phyloP scores from a whole-genome alignment of 225 moss, liverwort and hornwort species.

The Anthoceros angustus region DNA sequence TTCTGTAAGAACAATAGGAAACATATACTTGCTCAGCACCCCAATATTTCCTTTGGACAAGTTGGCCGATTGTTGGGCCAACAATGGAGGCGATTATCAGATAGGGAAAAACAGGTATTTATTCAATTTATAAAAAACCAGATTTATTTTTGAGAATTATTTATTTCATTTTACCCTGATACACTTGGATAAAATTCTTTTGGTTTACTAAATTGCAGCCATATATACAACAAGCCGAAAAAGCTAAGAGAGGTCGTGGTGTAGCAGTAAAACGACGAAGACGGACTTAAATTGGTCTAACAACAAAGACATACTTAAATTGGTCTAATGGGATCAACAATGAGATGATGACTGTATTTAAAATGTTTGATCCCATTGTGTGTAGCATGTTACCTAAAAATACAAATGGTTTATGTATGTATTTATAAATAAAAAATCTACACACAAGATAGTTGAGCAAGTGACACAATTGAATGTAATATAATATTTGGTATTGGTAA shows the following conservation, averaged over 20 bases:
- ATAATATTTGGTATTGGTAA: too few species aligned
- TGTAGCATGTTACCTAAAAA: too few species aligned
- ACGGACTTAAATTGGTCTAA: too few species aligned
- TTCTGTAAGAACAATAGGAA: slow-evolving; percentile 63
- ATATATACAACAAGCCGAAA: neutral
- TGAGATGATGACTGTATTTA: too few species aligned
- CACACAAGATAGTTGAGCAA: too few species aligned
- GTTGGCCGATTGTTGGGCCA: slow-evolving; percentile 64
- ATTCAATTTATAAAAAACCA: neutral
- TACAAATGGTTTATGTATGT: too few species aligned
- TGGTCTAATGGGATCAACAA: too few species aligned
- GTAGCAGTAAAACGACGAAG: neutral
- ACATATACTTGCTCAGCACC: slow-evolving; percentile 46
- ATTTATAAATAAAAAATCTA: too few species aligned
- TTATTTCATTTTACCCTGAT: neutral
- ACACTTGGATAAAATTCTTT: neutral
- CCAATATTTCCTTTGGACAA: slow-evolving; percentile 48
- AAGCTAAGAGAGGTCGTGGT: neutral
- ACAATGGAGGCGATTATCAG: slow-evolving; percentile 53
- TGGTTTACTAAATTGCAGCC: neutral
- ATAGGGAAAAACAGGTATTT: slow-evolving; percentile 58
- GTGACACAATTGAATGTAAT: too few species aligned
- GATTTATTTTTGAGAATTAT: neutral
- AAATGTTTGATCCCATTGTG: too few species aligned
- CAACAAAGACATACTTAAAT: too few species aligned